Percentiles rank a stretch among this genome's conserved stretches.
Conservation (phyloP, 805 yeast genomes). For the Yueomyces sp. region DNA sequence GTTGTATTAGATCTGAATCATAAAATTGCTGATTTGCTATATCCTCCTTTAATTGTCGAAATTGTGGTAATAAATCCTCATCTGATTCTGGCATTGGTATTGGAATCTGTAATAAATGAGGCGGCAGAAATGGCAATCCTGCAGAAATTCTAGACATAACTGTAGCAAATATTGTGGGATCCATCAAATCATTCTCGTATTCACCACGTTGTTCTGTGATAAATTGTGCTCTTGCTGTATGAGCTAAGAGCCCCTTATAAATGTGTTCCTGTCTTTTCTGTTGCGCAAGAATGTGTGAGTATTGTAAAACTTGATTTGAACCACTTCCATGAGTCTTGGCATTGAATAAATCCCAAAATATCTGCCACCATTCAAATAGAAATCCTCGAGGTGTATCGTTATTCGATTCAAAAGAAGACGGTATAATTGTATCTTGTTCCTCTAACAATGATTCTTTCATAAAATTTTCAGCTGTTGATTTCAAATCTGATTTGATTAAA, state of each 20-base stretch:
- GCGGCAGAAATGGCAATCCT: neutral
- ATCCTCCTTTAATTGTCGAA: neutral
- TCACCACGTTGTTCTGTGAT: constrained; percentile 28
- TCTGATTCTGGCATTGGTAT: neutral
- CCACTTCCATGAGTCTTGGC: constrained; percentile 61
- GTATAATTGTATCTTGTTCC: neutral
- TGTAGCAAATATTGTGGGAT: constrained; percentile 6
- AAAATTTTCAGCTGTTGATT: constrained; percentile 61
- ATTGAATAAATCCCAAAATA: constrained; percentile 87
- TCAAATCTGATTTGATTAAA: constrained; percentile 56
- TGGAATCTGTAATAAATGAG: neutral
- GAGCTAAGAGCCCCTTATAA: constrained; percentile 30
- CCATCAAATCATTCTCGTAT: constrained; percentile 22
- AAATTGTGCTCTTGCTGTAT: constrained; percentile 34
- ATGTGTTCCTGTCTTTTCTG: constrained; percentile 49
- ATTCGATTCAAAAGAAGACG: constrained; percentile 9
- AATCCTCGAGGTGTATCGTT: constrained; percentile 79
- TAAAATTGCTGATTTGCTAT: neutral
- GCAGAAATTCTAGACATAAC: neutral
- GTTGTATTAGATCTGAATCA: too few species aligned
- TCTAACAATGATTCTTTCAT: constrained; percentile 35
- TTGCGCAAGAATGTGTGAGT: constrained; percentile 48
- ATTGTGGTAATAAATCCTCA: neutral
- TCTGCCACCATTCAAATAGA: constrained; percentile 89
- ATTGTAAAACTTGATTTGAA: constrained; percentile 52